These are phyloP conservation scores for Dalechampia spathulata DNA, from an alignment of 441 rosid species.

Conservation along the genomic window DNA sequence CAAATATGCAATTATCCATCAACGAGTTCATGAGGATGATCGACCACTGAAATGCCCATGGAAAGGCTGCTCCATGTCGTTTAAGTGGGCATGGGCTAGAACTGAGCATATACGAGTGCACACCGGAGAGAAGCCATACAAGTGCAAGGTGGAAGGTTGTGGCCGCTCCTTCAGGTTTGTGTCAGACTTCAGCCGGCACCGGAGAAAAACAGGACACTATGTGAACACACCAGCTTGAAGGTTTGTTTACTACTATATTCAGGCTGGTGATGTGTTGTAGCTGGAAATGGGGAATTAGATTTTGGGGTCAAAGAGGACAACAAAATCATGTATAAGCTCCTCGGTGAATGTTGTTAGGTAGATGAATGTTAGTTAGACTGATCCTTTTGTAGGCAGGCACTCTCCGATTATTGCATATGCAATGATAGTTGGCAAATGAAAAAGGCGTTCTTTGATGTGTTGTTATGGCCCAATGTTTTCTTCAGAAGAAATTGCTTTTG, in stretches of 20 bases:
- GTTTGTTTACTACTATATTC: conserved; percentile 9
- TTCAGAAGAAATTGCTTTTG: too few relatives aligned
- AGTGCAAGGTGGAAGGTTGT: conserved; percentile 74
- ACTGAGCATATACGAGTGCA: conserved; percentile 95
- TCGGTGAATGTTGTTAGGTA: conserved; percentile 16
- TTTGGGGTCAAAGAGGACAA: conserved; percentile 22
- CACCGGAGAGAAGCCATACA: conserved; percentile 88
- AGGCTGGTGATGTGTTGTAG: conserved; percentile 14
- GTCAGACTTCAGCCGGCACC: conserved; percentile 89
- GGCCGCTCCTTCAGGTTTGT: conserved; percentile 90
- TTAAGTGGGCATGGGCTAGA: conserved; percentile 99
- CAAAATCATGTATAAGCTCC: conserved; percentile 25
- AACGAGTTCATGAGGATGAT: conserved; percentile 82
- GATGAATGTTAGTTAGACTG: conserved; percentile 24
- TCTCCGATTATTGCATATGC: conserved; percentile 28
- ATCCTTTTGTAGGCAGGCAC: conserved; percentile 34
- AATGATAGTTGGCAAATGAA: neutral
- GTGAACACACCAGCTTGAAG: conserved; percentile 30
- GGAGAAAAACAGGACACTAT: conserved; percentile 83
- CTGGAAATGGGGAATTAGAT: conserved; percentile 12
- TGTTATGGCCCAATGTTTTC: too few relatives aligned
- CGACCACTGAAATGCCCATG: conserved; percentile 86
- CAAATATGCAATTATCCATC: conserved; percentile 72
- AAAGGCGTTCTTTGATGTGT: too few relatives aligned
- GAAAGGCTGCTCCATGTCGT: conserved; percentile 81